These are phyloP conservation scores for Saxophila tyrrhenica DNA, from an alignment of 495 filamentous ascomycete species.

Conservation along the genomic window DNA sequence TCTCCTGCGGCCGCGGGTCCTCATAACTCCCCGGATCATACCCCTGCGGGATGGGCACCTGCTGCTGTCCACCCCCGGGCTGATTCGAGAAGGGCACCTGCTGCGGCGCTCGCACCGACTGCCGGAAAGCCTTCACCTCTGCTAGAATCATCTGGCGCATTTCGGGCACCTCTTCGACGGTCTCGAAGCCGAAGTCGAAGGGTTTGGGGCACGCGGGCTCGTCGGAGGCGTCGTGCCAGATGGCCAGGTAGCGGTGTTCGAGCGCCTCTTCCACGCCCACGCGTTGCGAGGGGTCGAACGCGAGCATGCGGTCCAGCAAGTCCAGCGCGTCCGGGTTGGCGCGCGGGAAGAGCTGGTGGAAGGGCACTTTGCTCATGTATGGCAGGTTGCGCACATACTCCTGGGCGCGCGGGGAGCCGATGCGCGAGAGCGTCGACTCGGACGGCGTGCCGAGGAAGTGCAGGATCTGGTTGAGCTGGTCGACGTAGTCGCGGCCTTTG, in stretches of 20 bases:
- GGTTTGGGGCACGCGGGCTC: conserved; percentile 85
- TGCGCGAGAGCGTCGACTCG: conserved; percentile 86
- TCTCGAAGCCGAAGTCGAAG: conserved; percentile 97
- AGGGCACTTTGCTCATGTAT: conserved; percentile 85
- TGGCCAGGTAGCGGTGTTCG: conserved; percentile 89
- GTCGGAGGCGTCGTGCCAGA: conserved; percentile 96
- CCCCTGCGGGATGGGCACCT: conserved; percentile 62
- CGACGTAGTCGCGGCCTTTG: conserved; percentile 97
- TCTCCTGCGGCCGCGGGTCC: conserved; percentile 82
- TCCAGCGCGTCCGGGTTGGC: conserved; percentile 95
- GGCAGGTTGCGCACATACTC: conserved; percentile 98
- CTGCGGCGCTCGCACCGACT: conserved; percentile 52
- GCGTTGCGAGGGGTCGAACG: conserved; percentile 85
- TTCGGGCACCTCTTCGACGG: conserved; percentile 79
- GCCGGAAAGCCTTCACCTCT: conserved; percentile 76
- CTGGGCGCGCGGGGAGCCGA: conserved; percentile 90
- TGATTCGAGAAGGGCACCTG: conserved; percentile 38
- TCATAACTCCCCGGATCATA: conserved; percentile 66
- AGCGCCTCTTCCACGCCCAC: conserved; percentile 88
- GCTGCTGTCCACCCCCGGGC: conserved; percentile 34
- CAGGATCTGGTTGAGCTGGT: conserved; percentile 97
- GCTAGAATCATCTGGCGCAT: conserved; percentile 97
- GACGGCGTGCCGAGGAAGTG: conserved; percentile 95
- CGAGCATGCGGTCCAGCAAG: conserved; percentile 89
- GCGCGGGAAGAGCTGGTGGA: conserved; percentile 78